Evolutionary conservation across 345 rosid genomes (phyloP).

Genomic region (Alliaria petiolata): DNA sequence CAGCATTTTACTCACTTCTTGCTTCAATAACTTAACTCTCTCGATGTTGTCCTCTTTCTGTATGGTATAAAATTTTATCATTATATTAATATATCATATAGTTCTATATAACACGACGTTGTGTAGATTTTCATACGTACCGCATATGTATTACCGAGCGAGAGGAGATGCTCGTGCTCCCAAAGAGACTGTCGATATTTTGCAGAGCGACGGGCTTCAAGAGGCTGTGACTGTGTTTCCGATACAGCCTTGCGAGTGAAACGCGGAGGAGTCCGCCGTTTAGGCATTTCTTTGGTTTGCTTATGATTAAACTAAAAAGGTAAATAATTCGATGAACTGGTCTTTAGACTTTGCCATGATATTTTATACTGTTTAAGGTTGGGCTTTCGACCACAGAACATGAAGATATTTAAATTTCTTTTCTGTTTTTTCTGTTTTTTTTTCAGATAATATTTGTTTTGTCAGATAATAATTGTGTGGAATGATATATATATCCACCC

Average conservation of each 20-base stretch:
- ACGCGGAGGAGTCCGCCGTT: not conserved
- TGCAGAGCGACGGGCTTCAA: constrained; percentile 29
- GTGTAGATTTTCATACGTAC: not conserved
- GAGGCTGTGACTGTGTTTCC: constrained; percentile 1
- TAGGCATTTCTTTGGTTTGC: not conserved
- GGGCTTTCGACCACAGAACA: constrained; percentile 4
- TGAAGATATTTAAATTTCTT: not conserved
- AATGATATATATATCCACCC: too few species aligned
- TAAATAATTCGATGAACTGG: not conserved
- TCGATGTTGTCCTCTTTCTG: constrained; percentile 16
- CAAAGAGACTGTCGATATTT: constrained; percentile 36
- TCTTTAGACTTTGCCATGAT: not conserved
- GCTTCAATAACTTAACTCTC: not conserved
- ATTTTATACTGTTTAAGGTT: constrained; percentile 7
- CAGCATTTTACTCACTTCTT: constrained; percentile 11
- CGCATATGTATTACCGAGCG: constrained; percentile 19
- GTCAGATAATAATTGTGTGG: too few species aligned
- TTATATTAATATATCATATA: too few species aligned
- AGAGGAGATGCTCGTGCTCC: constrained; percentile 34
- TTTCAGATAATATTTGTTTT: not conserved
- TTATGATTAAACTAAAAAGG: not conserved
- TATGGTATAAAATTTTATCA: not conserved
- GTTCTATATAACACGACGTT: not conserved
- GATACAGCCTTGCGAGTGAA: not conserved
- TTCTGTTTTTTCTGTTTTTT: not conserved